Conservation (phyloP, 768 basidiomycete genomes). For the Cubamyces lactineus region DNA sequence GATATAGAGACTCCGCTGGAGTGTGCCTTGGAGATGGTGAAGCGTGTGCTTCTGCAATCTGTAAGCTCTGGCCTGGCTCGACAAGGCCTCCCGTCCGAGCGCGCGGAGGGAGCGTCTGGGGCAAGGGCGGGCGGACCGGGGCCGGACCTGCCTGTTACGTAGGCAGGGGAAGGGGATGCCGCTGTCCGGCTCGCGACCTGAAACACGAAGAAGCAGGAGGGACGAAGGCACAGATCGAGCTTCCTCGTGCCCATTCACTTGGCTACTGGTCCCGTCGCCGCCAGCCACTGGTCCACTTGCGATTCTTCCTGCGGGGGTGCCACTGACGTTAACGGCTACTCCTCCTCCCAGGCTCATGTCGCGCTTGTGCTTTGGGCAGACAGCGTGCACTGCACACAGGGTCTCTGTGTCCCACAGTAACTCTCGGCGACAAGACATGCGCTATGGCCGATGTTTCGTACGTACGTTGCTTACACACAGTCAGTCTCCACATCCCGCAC, state of each 20-base stretch:
- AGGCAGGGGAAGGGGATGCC: slow-evolving; percentile 14
- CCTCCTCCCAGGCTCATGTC: not conserved
- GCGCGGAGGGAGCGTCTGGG: not conserved
- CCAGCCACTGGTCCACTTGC: not conserved
- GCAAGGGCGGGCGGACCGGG: slow-evolving; percentile 2
- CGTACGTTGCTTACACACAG: not conserved
- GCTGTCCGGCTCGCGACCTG: slow-evolving; percentile 29
- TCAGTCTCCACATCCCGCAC: not conserved
- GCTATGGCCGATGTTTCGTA: not conserved
- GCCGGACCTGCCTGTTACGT: slow-evolving; percentile 13
- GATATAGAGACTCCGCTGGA: not conserved
- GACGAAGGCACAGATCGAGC: slow-evolving; percentile 7
- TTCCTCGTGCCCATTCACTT: slow-evolving; percentile 1
- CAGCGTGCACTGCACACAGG: not conserved
- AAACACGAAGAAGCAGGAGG: slow-evolving; percentile 26
- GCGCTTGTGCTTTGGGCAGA: not conserved
- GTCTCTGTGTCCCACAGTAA: not conserved
- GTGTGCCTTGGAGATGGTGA: slow-evolving; percentile 14
- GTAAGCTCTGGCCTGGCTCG: not conserved
- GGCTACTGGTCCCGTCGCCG: slow-evolving; percentile 21
- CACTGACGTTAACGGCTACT: slow-evolving; percentile 14
- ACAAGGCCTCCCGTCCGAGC: not conserved
- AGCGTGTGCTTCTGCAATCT: slow-evolving; percentile 1
- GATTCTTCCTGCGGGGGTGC: slow-evolving; percentile 5
- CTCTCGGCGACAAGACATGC: not conserved